Evolutionary conservation across 1,284 basidiomycete species (phyloP), one percentile per base, ranked within the genome.

Genomic region (Apiotrichum mycotoxinovorans): DNA sequence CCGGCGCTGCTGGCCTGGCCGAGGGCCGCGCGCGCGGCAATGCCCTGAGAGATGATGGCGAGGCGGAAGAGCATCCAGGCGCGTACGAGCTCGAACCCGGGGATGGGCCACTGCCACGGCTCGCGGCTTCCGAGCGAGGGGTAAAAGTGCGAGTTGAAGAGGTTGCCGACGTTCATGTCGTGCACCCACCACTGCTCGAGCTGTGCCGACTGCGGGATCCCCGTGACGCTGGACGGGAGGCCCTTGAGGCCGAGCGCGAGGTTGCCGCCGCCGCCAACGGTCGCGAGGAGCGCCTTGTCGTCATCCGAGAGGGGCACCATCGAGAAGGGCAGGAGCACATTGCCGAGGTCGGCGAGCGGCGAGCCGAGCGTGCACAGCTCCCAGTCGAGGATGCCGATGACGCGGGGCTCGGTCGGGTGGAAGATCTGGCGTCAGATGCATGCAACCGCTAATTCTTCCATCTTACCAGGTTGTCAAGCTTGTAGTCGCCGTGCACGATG

Each of bases 301-400:
- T 7, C 9, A 10, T 30, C 17, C 11, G 80, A 61, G 5, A 74
- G 75, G 22, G 80, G 73, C 44, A 85, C 82, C 50, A 93, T 81
- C 10, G 85, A 79, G 88, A 89, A 48, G 26, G 46, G 33, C 9
- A 48, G n/a, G 12, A 48, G 46, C 18, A 97, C 77, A 75, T 96
- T 97, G 1, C 85, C 91, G 2, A 97, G 80, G 72, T 98, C 94
- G n/a, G 89, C 89, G 1, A 95, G 82, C 38, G 88, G 87, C 67
- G 87, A 90, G 8, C 91, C 91, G 15, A 96, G 81, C 2, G 94
- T 97, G 67, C 89, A 94, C 35, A 98, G 79, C 71, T 98, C 94
- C 94, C 94, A 98, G 72, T 98, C 94, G 46, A 98, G 78, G 42
- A 98, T 91, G 1, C 90, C 94, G 66, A 97, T 93, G 1, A 97